Base-by-base conservation (phyloP, 208 protist species). In the Acanthamoeba pearcei region DNA sequence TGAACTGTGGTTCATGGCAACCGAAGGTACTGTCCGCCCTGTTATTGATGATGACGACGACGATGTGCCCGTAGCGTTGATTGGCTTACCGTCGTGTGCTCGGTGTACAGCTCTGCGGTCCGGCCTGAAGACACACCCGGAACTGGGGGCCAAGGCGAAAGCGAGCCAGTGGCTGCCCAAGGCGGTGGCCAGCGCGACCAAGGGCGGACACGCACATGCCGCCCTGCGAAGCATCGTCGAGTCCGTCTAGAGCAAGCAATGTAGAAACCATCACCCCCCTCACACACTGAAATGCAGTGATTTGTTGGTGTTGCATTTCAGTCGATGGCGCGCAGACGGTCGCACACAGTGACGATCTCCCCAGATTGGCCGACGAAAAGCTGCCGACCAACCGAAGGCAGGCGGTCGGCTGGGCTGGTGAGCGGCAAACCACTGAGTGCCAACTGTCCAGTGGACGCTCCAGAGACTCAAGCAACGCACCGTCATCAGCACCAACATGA, bases 1-100 rank as follows among this genome's bases (percentile, higher is more conserved):
- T 10, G 89, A 93, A 12, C 89, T 93, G 10, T 93, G 89, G 89
- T 80, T 93, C 49, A 82, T 93, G 89, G 89, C 62, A 19, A 93
- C 51, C 19, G 89, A 93, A 42, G 89, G 89, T 93, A 93, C 27
- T 19, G 27, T 29, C 29, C 35, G 10, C 19, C 5, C 29, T 42
- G 66, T 38, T 29, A 6, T 9, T 29, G n/a, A 4, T 29, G 24
- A 24, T 27, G 64, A 53, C 13, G 19, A 8, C 17, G 5, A 24
- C 0, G 55, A 8, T 49, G 12, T 22, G 13, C 3, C 2, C 62
- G 29, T 4, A 32, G 27, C 32, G 68, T 3, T 53, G 22, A 8
- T 22, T 13, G 5, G 27, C 22, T 46, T 5, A 15, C 15, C 10
- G 19, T 13, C 53, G 35, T 53, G 76, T 83, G 10, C 0, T 29